phyloP scores from a whole-genome alignment of 1,139 yeast species.

The Hansenula sp. region DNA sequence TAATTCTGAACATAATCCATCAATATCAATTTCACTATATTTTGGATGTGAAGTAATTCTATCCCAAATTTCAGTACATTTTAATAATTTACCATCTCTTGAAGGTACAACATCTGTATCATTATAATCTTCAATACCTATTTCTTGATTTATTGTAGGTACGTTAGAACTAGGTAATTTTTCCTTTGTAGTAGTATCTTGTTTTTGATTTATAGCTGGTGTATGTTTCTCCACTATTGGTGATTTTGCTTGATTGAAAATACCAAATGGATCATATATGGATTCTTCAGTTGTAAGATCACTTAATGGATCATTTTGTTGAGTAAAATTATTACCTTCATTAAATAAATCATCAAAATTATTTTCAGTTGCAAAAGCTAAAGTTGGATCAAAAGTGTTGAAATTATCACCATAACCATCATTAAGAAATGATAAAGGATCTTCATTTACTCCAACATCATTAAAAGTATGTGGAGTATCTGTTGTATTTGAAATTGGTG shows the following conservation, averaged over 20 bases:
- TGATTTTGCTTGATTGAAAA: constrained; percentile 15
- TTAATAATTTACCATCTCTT: constrained; percentile 44
- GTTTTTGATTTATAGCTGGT: neutral
- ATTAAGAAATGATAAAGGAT: constrained; percentile 42
- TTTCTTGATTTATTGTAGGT: neutral
- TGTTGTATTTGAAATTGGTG: constrained; percentile 5
- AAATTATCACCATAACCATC: constrained; percentile 34
- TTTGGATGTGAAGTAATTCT: constrained; percentile 91
- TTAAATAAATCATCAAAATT: constrained; percentile 5
- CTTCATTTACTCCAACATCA: constrained; percentile 4
- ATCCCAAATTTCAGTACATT: constrained; percentile 95
- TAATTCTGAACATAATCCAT: constrained; percentile 84
- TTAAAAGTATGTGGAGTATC: constrained; percentile 4
- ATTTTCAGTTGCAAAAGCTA: constrained; percentile 33
- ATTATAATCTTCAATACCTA: constrained; percentile 4
- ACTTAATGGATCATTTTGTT: constrained; percentile 9
- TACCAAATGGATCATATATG: constrained; percentile 57
- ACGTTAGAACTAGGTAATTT: no score
- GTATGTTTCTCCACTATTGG: constrained; percentile 8
- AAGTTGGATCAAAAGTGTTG: constrained; percentile 41
- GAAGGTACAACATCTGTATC: constrained; percentile 48
- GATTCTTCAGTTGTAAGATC: constrained; percentile 52
- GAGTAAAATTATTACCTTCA: neutral
- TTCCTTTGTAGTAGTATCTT: neutral
- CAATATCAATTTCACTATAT: constrained; percentile 89